These are phyloP conservation scores for Primulina huaijiensis DNA, from an alignment of 257 asterid genomes.

Conservation along the genomic window DNA sequence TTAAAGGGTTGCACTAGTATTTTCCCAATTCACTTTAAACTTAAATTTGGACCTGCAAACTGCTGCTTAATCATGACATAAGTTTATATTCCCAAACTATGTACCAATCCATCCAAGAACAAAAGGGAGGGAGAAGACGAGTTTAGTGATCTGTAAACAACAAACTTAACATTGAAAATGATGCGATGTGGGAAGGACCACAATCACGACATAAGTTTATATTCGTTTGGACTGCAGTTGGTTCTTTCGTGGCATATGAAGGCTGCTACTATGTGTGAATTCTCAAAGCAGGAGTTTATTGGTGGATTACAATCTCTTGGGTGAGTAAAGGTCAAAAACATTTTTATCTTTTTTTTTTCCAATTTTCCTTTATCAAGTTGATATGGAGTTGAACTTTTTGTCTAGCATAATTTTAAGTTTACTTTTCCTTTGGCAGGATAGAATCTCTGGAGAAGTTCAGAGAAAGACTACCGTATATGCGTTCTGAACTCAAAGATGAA, in stretches of 20 bases:
- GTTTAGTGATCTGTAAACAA: background rate
- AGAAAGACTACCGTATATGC: conserved; percentile 88
- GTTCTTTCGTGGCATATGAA: conserved; percentile 79
- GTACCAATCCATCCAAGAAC: background rate
- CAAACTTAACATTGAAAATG: background rate
- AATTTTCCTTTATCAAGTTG: conserved; percentile 18
- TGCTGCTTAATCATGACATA: background rate
- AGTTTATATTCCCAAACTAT: background rate
- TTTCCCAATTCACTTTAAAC: background rate
- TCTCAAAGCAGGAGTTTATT: conserved; percentile 84
- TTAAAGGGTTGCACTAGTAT: background rate
- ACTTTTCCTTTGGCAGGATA: conserved; percentile 54
- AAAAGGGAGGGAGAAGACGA: background rate
- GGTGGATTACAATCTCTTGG: conserved; percentile 92
- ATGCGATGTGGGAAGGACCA: background rate
- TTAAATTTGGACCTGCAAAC: conserved; percentile 6
- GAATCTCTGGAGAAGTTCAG: conserved; percentile 88
- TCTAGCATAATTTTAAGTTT: conserved; percentile 23
- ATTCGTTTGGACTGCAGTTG: conserved; percentile 34
- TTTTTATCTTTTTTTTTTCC: conserved; percentile 1
- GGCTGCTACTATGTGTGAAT: conserved; percentile 99
- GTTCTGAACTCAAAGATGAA: conserved; percentile 91
- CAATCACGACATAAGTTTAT: background rate
- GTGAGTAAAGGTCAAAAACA: conserved; percentile 41
- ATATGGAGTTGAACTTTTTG: conserved; percentile 18